Conservation (phyloP, 805 yeast genomes). For the Saturnispora galanensis region DNA sequence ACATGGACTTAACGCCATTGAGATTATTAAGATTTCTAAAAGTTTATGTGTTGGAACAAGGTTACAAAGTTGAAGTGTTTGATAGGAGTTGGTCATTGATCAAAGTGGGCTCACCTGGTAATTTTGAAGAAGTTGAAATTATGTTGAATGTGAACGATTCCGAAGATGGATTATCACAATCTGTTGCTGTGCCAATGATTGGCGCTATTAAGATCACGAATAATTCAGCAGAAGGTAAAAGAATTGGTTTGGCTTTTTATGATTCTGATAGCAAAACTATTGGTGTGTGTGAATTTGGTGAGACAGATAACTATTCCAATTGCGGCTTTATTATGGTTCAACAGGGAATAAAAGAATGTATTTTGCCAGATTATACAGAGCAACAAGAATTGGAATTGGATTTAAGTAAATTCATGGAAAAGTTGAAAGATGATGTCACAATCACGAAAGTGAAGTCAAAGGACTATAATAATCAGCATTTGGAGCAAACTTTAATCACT, state of each 20-base stretch:
- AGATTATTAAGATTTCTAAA: constrained; percentile 58
- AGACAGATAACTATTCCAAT: constrained; percentile 80
- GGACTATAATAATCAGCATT: constrained; percentile 54
- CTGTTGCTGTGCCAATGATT: constrained; percentile 34
- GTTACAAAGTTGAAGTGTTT: constrained; percentile 74
- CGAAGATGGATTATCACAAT: constrained; percentile 29
- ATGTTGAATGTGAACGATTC: constrained; percentile 30
- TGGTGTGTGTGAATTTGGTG: constrained; percentile 71
- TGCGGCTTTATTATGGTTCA: constrained; percentile 82
- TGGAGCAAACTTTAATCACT: constrained; percentile 70
- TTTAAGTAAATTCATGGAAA: constrained; percentile 52
- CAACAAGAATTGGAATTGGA: constrained; percentile 35
- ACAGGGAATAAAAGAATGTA: constrained; percentile 77
- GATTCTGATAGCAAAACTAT: constrained; percentile 61
- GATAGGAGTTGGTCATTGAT: constrained; percentile 50
- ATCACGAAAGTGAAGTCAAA: constrained; percentile 48
- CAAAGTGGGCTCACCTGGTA: constrained; percentile 81
- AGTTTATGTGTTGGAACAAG: constrained; percentile 57
- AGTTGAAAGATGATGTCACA: constrained; percentile 69
- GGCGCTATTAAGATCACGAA: constrained; percentile 39
- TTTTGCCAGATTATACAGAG: constrained; percentile 37
- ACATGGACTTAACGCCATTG: constrained; percentile 70
- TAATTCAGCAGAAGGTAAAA: constrained; percentile 33
- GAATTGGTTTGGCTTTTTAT: constrained; percentile 70
- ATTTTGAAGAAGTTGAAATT: constrained; percentile 68